Evolutionary conservation across 2,329 filamentous ascomycete species (phyloP).

Genomic region (Pleochaeta shiraiana): DNA sequence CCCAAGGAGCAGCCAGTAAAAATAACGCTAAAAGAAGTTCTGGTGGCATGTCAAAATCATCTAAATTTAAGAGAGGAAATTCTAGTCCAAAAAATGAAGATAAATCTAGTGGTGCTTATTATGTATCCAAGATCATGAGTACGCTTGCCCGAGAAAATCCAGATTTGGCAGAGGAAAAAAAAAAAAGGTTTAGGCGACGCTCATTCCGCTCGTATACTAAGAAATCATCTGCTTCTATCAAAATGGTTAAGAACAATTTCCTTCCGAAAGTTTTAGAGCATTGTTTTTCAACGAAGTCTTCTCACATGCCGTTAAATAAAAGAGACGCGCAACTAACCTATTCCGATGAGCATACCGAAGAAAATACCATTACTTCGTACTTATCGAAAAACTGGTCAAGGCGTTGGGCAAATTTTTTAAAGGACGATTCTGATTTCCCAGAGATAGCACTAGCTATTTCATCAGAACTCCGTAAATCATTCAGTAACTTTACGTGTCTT

Average conservation of each 20-base stretch:
- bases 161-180: neutral
- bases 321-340: neutral
- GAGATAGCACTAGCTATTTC: too few relatives aligned
- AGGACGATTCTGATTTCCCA: too few relatives aligned
- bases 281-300: neutral
- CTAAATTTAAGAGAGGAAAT: neutral
- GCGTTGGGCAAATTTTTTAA: neutral
- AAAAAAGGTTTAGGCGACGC: neutral
- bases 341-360: too few relatives aligned
- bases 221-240: neutral
- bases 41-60: neutral
- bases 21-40: slow-evolving; percentile 8
- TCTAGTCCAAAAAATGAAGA: slow-evolving; percentile 9
- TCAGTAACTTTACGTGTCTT: too few relatives aligned
- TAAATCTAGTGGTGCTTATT: slow-evolving; percentile 14
- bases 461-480: too few relatives aligned
- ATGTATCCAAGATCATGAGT: slow-evolving; percentile 16
- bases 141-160: slow-evolving; percentile 7
- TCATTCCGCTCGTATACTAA: neutral
- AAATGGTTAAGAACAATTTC: neutral
- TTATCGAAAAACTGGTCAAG: neutral
- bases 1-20: slow-evolving; percentile 10
- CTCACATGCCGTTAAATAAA: neutral
- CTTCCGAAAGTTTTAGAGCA: neutral
- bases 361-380: neutral